phyloP scores from a whole-genome alignment of 2,329 filamentous ascomycete genomes.

The Fusarium tricinctum region DNA sequence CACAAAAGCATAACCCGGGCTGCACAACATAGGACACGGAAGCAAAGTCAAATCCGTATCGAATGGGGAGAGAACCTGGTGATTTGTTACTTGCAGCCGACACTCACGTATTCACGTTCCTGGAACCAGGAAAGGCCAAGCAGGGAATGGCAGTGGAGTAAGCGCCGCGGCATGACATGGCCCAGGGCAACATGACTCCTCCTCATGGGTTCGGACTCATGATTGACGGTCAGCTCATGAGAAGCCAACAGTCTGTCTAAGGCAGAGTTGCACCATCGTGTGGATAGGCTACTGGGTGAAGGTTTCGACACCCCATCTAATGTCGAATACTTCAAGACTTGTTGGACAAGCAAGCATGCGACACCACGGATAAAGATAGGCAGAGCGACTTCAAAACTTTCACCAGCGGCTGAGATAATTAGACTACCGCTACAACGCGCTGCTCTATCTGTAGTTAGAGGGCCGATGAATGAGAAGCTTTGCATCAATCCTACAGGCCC shows the following conservation, averaged over 20 bases:
- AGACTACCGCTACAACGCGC: slow-evolving; percentile 8
- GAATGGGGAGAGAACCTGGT: slow-evolving; percentile 27
- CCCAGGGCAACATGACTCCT: slow-evolving; percentile 27
- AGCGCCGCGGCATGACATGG: slow-evolving; percentile 34
- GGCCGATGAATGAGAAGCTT: slow-evolving; percentile 30
- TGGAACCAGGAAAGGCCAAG: slow-evolving; percentile 40
- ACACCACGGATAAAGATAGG: slow-evolving; percentile 12
- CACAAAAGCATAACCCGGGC: slow-evolving; percentile 23
- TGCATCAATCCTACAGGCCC: slow-evolving; percentile 19
- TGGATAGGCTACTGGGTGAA: slow-evolving; percentile 30
- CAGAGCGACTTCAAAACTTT: slow-evolving; percentile 14
- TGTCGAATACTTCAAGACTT: slow-evolving; percentile 10
- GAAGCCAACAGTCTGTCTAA: slow-evolving; percentile 22
- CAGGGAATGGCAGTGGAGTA: slow-evolving; percentile 46
- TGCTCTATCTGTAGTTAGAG: slow-evolving; percentile 22
- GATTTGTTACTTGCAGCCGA: slow-evolving; percentile 38
- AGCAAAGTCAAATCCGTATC: slow-evolving; percentile 17
- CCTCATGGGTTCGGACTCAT: slow-evolving; percentile 36
- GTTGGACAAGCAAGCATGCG: slow-evolving; percentile 34
- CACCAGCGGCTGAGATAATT: slow-evolving; percentile 8
- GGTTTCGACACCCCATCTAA: slow-evolving; percentile 28
- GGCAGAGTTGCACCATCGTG: slow-evolving; percentile 36
- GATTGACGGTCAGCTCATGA: slow-evolving; percentile 34
- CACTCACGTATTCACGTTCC: slow-evolving; percentile 44
- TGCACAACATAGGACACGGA: slow-evolving; percentile 26